phyloP scores from a whole-genome alignment of 1,284 basidiomycete genomes.

The Lentinula novae-zelandiae region DNA sequence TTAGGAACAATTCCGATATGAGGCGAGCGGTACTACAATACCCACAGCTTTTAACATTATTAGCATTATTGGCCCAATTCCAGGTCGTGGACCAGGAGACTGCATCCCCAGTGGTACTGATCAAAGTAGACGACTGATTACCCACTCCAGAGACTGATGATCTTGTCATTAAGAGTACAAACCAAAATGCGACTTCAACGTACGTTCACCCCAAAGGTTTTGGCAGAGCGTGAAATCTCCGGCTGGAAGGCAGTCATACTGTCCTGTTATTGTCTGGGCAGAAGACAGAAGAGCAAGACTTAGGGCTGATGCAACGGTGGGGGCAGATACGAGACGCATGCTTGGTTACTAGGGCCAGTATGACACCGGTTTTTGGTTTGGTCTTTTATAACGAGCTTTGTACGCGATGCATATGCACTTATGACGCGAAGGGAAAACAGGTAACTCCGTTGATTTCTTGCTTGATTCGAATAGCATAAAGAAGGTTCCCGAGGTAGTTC shows the following conservation, averaged over 20 bases:
- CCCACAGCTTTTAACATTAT: conserved; percentile 56
- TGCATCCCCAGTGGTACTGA: conserved; percentile 34
- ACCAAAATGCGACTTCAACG: conserved; percentile 14
- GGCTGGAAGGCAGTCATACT: conserved; percentile 40
- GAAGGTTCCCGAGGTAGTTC: neutral
- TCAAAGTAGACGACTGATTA: conserved; percentile 45
- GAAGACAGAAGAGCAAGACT: neutral
- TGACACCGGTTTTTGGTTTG: neutral
- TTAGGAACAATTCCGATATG: no score
- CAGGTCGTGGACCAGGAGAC: conserved; percentile 54
- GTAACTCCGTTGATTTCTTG: neutral
- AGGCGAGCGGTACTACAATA: neutral
- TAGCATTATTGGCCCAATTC: conserved; percentile 50
- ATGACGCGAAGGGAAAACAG: neutral
- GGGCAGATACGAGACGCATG: conserved; percentile 5
- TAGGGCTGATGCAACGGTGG: neutral
- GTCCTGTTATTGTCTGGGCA: conserved; percentile 36
- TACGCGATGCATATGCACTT: neutral
- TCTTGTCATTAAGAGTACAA: neutral
- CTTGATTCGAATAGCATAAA: neutral
- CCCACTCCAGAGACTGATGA: conserved; percentile 41
- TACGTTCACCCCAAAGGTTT: conserved; percentile 52
- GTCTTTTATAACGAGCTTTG: neutral
- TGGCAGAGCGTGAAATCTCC: conserved; percentile 51
- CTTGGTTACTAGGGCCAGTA: neutral